phyloP scores from a whole-genome alignment of 805 yeast species.

The Yarrowia sp. region DNA sequence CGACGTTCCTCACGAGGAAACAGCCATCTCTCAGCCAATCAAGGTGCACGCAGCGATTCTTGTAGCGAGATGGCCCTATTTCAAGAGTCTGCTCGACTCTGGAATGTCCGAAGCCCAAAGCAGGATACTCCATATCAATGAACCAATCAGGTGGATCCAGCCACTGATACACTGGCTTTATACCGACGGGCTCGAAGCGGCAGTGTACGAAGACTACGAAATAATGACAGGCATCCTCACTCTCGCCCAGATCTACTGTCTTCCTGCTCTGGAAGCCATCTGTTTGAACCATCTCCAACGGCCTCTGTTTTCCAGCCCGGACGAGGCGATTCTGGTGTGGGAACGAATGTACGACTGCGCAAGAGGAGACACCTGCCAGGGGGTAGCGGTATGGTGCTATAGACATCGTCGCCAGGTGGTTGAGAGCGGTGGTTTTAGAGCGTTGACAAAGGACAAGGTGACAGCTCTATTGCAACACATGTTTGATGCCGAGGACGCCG shows the following conservation, averaged over 20 bases:
- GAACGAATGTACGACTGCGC: constrained; percentile 17
- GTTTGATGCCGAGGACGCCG: constrained; percentile 26
- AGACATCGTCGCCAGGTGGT: constrained; percentile 11
- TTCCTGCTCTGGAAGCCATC: not conserved
- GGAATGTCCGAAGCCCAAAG: constrained; percentile 27
- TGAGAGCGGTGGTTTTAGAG: not conserved
- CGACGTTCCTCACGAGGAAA: not conserved
- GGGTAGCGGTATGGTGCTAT: constrained; percentile 8
- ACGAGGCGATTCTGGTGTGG: constrained; percentile 21
- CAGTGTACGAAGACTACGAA: constrained; percentile 5
- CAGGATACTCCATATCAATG: constrained; percentile 13
- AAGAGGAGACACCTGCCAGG: not conserved
- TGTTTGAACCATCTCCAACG: not conserved
- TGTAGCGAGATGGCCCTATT: constrained; percentile 10
- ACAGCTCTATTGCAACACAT: constrained; percentile 10
- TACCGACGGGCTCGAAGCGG: not conserved
- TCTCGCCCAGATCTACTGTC: constrained; percentile 14
- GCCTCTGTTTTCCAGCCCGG: not conserved
- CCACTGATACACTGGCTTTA: constrained; percentile 6
- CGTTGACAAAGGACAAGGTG: constrained; percentile 14
- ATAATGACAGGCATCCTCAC: constrained; percentile 2
- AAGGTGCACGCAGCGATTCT: constrained; percentile 13
- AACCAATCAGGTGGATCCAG: constrained; percentile 8
- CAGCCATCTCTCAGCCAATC: not conserved
- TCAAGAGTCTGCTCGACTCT: constrained; percentile 14